Conservation (phyloP, 1,139 yeast genomes). For the Casaregolazyma suthepensis region DNA sequence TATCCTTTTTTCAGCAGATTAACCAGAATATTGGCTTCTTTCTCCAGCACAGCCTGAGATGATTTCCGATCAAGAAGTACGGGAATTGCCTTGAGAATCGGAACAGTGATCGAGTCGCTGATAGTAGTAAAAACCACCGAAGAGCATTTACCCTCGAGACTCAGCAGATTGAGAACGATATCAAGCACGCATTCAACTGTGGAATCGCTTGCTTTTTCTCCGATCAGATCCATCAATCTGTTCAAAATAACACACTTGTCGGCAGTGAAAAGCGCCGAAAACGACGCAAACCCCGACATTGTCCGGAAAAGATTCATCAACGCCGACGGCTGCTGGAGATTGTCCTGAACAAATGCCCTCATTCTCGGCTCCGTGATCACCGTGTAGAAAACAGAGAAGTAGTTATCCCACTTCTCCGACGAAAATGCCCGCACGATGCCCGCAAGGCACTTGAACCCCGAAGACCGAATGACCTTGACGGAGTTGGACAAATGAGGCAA, state of each 20-base stretch:
- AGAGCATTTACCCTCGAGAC: constrained; percentile 40
- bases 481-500: constrained; percentile 17
- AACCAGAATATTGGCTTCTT: constrained; percentile 49
- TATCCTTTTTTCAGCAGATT: constrained; percentile 54
- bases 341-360: constrained; percentile 61
- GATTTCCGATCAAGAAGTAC: constrained; percentile 22
- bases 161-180: constrained; percentile 45
- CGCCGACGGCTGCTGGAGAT: constrained; percentile 77
- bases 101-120: constrained; percentile 23
- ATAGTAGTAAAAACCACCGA: constrained; percentile 25
- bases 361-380: constrained; percentile 62
- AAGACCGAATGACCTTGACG: constrained; percentile 27
- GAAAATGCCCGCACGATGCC: constrained; percentile 22
- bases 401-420: constrained; percentile 45
- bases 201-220: constrained; percentile 56
- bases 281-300: constrained; percentile 50
- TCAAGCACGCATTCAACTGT: constrained; percentile 55
- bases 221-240: constrained; percentile 53
- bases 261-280: constrained; percentile 43
- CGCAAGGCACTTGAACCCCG: constrained; percentile 31
- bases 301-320: constrained; percentile 59
- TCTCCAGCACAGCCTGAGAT: constrained; percentile 38
- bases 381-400: constrained; percentile 47
- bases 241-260: constrained; percentile 48
- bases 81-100: constrained; percentile 26